These are phyloP conservation scores for Paecilomyces niveus DNA, from an alignment of 2,329 filamentous ascomycete genomes.

Conservation along the genomic window DNA sequence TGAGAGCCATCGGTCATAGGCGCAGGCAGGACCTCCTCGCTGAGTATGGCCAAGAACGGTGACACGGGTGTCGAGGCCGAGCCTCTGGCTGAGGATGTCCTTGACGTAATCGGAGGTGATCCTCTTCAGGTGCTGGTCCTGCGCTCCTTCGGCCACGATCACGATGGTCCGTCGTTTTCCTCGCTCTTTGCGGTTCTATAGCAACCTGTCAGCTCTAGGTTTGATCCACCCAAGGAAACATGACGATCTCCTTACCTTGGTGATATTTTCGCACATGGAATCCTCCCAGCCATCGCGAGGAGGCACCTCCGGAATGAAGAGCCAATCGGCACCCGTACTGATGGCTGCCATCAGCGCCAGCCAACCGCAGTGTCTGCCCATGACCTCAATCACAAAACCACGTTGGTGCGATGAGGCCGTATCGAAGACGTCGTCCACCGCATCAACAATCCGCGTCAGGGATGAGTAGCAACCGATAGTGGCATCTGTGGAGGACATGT, in stretches of 20 bases:
- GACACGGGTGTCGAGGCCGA: slow-evolving; percentile 84
- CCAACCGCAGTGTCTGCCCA: slow-evolving; percentile 98
- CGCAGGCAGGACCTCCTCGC: slow-evolving; percentile 82
- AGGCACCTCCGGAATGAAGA: slow-evolving; percentile 94
- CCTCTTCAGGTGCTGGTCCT: slow-evolving; percentile 74
- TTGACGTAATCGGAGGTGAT: slow-evolving; percentile 79
- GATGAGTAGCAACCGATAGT: slow-evolving; percentile 97
- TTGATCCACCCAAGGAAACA: background rate
- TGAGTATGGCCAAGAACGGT: slow-evolving; percentile 97
- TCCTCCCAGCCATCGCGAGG: slow-evolving; percentile 80
- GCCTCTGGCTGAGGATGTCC: slow-evolving; percentile 71
- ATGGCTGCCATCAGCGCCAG: slow-evolving; percentile 93
- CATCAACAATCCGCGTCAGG: slow-evolving; percentile 84
- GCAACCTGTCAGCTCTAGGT: slow-evolving; percentile 14
- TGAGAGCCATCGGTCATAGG: slow-evolving; percentile 87
- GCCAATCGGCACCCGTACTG: slow-evolving; percentile 88
- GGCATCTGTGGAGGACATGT: slow-evolving; percentile 92
- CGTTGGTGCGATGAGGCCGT: slow-evolving; percentile 93
- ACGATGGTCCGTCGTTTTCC: slow-evolving; percentile 98
- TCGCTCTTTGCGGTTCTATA: slow-evolving; percentile 65
- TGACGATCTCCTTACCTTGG: slow-evolving; percentile 47
- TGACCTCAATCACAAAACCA: slow-evolving; percentile 96
- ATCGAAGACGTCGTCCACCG: slow-evolving; percentile 88
- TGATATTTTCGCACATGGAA: slow-evolving; percentile 75
- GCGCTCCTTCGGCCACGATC: slow-evolving; percentile 91